Conservation (phyloP, 495 filamentous ascomycete genomes). For the Aspergillus cristatus region DNA sequence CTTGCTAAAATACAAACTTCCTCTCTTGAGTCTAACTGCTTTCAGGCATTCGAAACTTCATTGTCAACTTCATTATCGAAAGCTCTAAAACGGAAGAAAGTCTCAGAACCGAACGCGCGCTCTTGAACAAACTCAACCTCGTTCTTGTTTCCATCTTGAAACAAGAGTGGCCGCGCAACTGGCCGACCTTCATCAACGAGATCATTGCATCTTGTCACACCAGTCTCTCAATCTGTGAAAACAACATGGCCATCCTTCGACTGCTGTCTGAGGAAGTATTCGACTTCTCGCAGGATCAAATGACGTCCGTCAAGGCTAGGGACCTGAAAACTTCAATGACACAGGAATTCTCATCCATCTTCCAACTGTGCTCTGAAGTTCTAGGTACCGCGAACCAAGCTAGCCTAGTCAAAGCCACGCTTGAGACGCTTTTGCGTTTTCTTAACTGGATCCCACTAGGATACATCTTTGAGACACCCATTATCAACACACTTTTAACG, state of each 20-base stretch:
- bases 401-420: constrained; percentile 82
- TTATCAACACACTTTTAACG: constrained; percentile 88
- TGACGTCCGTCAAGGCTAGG: constrained; percentile 93
- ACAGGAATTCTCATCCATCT: constrained; percentile 93
- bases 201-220: constrained; percentile 93
- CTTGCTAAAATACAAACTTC: background rate
- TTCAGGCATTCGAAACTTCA: constrained; percentile 92
- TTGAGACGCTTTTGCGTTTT: constrained; percentile 91
- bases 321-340: constrained; percentile 98
- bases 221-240: constrained; percentile 94
- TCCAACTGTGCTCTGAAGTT: constrained; percentile 91
- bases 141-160: constrained; percentile 96
- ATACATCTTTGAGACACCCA: constrained; percentile 94
- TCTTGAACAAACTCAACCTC: constrained; percentile 95
- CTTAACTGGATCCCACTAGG: constrained; percentile 98
- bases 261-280: constrained; percentile 97
- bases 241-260: constrained; percentile 98
- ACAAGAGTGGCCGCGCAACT: constrained; percentile 99
- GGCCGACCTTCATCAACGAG: constrained; percentile 99
- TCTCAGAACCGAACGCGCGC: constrained; percentile 67
- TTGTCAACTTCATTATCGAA: constrained; percentile 95
- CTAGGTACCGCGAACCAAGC: constrained; percentile 79
- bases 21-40: constrained; percentile 4
- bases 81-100: constrained; percentile 81
- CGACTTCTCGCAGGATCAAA: constrained; percentile 95